Evolutionary conservation across 805 yeast genomes (phyloP).

Genomic region (Ogataea populi-albae): DNA sequence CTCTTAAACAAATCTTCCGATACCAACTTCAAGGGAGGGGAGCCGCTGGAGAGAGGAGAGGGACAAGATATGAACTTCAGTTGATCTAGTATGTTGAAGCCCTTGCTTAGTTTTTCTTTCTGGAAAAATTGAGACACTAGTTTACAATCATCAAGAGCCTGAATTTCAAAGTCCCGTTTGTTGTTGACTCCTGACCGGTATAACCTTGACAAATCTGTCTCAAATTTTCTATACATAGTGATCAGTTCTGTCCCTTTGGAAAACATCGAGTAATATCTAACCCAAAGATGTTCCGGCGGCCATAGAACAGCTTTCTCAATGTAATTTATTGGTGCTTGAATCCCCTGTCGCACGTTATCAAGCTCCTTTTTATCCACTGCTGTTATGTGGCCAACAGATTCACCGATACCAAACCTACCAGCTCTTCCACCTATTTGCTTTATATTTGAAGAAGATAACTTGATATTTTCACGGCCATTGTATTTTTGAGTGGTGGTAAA

Average conservation of each 20-base stretch:
- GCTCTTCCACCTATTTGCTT: conserved; percentile 98
- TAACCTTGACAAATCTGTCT: conserved; percentile 33
- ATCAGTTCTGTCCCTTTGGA: conserved; percentile 47
- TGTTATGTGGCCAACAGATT: conserved; percentile 48
- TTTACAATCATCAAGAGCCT: conserved; percentile 27
- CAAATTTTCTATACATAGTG: conserved; percentile 48
- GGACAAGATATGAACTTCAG: conserved; percentile 38
- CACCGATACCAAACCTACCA: conserved; percentile 60
- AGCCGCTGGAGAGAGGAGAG: conserved; percentile 18
- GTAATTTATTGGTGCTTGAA: conserved; percentile 50
- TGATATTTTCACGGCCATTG: conserved; percentile 53
- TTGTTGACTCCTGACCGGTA: conserved; percentile 15
- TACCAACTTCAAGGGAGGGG: conserved; percentile 23
- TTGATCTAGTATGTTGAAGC: conserved; percentile 33
- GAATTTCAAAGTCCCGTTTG: conserved; percentile 24
- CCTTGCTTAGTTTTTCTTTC: conserved; percentile 18
- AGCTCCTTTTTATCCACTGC: conserved; percentile 48
- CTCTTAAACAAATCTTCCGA: conserved; percentile 40
- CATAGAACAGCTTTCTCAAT: conserved; percentile 66
- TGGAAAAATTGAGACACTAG: conserved; percentile 27
- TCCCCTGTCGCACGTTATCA: conserved; percentile 41
- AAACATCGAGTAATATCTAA: conserved; percentile 59
- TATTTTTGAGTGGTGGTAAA: conserved; percentile 69
- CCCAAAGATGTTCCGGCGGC: conserved; percentile 77
- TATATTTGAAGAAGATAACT: conserved; percentile 60